Conservation (phyloP, 768 basidiomycete genomes). For the Mycena sanguinolenta region DNA sequence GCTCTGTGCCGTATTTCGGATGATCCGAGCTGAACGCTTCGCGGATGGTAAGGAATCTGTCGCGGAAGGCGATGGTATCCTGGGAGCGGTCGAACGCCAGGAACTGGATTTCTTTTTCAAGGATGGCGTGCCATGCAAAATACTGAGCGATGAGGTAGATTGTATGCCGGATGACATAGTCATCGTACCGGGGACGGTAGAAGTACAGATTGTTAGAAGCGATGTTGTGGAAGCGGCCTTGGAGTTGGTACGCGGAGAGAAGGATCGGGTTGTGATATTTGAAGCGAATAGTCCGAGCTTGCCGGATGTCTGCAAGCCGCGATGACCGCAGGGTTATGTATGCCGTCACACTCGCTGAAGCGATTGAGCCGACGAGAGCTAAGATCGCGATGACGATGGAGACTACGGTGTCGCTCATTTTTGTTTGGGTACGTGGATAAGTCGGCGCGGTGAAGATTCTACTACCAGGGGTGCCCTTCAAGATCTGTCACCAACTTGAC, state of each 20-base stretch:
- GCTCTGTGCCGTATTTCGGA: background rate
- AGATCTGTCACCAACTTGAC: too few species aligned
- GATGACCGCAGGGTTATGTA: background rate
- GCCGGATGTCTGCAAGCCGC: background rate
- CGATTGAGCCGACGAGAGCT: slow-evolving; percentile 4
- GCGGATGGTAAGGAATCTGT: background rate
- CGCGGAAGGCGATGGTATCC: background rate
- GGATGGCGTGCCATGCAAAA: background rate
- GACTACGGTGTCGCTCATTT: background rate
- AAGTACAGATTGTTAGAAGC: background rate
- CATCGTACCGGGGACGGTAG: background rate
- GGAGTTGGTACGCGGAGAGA: background rate
- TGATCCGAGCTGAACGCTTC: background rate
- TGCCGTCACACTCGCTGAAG: background rate
- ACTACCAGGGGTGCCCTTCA: too few species aligned
- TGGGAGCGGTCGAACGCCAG: background rate
- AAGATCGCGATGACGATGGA: background rate
- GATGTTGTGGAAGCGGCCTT: background rate
- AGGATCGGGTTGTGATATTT: slow-evolving; percentile 1
- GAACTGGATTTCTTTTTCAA: background rate
- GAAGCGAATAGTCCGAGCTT: background rate
- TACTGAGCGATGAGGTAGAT: background rate
- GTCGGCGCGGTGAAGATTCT: too few species aligned
- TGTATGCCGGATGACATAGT: background rate
- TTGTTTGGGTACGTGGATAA: background rate